A percentile compares a stretch with the other conserved stretches of the same genome.
Conservation (phyloP, 331 rosid species). For the Telfairia occidentalis region DNA sequence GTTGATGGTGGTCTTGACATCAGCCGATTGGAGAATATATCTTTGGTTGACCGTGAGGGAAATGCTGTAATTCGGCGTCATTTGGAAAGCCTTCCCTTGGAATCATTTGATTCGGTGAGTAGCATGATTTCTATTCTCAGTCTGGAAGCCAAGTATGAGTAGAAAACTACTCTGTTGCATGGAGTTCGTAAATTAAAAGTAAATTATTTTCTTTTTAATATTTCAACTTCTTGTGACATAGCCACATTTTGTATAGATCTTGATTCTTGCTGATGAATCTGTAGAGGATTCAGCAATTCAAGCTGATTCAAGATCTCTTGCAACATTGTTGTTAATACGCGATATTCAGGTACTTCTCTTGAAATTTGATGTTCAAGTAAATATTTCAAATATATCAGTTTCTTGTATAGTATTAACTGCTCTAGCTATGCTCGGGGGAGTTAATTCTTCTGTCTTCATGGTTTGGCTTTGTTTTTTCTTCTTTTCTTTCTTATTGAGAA, state of each 20-base stretch:
- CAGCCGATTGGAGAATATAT: slow-evolving; percentile 56
- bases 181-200: background rate
- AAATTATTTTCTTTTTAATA: background rate
- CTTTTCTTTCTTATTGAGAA: background rate
- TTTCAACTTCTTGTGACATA: slow-evolving; percentile 15
- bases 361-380: slow-evolving; percentile 12
- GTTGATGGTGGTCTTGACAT: slow-evolving; percentile 78
- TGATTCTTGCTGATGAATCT: slow-evolving; percentile 89
- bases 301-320: slow-evolving; percentile 96
- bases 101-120: slow-evolving; percentile 84
- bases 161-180: background rate
- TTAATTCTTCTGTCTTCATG: background rate
- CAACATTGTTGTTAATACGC: slow-evolving; percentile 78
- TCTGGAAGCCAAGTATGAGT: background rate
- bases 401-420: background rate
- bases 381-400: slow-evolving; percentile 31
- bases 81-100: slow-evolving; percentile 86
- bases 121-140: slow-evolving; percentile 14
- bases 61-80: slow-evolving; percentile 92
- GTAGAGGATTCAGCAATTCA: slow-evolving; percentile 93
- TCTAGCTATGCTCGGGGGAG: background rate
- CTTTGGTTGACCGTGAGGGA: slow-evolving; percentile 76
- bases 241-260: slow-evolving; percentile 41
- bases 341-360: slow-evolving; percentile 65
- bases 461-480: background rate